phyloP scores from a whole-genome alignment of 2,329 filamentous ascomycete genomes.

The Fusarium brachygibbosum region DNA sequence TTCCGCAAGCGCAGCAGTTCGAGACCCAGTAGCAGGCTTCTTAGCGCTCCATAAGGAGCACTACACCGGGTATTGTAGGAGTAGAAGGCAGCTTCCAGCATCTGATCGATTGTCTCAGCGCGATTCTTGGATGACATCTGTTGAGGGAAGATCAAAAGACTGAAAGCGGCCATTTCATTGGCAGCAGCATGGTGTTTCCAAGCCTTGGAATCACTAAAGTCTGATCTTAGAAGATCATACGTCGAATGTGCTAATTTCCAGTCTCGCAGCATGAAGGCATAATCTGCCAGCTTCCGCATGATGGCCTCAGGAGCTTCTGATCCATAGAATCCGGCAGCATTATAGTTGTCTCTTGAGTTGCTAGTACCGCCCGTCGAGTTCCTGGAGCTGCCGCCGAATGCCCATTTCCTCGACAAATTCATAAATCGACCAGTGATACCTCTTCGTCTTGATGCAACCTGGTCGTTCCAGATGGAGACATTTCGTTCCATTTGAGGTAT shows the following conservation, averaged over 20 bases:
- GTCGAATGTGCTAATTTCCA: slow-evolving; percentile 93
- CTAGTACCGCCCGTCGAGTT: slow-evolving; percentile 67
- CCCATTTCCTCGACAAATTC: slow-evolving; percentile 91
- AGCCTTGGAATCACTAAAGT: slow-evolving; percentile 95
- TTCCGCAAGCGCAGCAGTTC: slow-evolving; percentile 88
- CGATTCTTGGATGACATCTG: slow-evolving; percentile 80
- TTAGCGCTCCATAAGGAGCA: slow-evolving; percentile 82
- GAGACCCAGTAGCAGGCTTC: slow-evolving; percentile 80
- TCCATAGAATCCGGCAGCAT: slow-evolving; percentile 83
- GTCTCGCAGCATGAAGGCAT: slow-evolving; percentile 95
- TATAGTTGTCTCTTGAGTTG: slow-evolving; percentile 77
- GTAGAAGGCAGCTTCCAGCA: slow-evolving; percentile 91
- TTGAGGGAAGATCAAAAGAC: slow-evolving; percentile 82
- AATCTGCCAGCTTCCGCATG: slow-evolving; percentile 94
- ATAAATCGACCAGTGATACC: slow-evolving; percentile 95
- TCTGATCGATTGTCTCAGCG: slow-evolving; percentile 84
- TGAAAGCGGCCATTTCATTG: slow-evolving; percentile 94
- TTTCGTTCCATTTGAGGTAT: slow-evolving; percentile 96
- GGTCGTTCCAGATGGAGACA: slow-evolving; percentile 94
- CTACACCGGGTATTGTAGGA: slow-evolving; percentile 90
- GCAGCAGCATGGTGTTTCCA: slow-evolving; percentile 95
- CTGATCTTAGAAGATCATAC: slow-evolving; percentile 88
- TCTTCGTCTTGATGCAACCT: slow-evolving; percentile 89
- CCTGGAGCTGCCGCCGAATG: slow-evolving; percentile 79
- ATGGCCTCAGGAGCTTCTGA: slow-evolving; percentile 89